Evolutionary conservation across 2,329 filamentous ascomycete genomes (phyloP).

Genomic region (Monilinia polystroma): DNA sequence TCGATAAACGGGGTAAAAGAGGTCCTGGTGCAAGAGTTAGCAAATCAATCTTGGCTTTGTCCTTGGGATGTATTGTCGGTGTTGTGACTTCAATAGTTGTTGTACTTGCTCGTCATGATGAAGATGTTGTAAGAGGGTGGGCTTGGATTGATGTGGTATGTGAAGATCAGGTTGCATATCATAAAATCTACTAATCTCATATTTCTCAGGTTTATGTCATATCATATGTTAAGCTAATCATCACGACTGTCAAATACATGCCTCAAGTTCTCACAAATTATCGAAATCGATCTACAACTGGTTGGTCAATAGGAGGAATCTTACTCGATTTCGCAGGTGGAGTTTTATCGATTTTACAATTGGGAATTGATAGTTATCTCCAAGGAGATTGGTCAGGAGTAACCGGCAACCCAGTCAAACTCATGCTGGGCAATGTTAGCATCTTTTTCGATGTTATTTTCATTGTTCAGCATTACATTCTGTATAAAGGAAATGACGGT

Average conservation of each 20-base stretch:
- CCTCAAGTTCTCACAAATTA: slow-evolving; percentile 85
- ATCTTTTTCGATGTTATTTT: slow-evolving; percentile 86
- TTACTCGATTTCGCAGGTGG: slow-evolving; percentile 82
- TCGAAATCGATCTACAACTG: slow-evolving; percentile 77
- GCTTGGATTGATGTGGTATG: slow-evolving; percentile 58
- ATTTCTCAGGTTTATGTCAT: slow-evolving; percentile 55
- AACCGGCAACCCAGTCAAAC: slow-evolving; percentile 88
- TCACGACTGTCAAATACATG: slow-evolving; percentile 90
- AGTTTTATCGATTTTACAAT: slow-evolving; percentile 75
- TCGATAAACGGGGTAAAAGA: slow-evolving; percentile 54
- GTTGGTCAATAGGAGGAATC: slow-evolving; percentile 85
- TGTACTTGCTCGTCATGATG: slow-evolving; percentile 42
- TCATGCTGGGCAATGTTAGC: slow-evolving; percentile 79
- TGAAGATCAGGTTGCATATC: neutral
- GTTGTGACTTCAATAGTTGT: slow-evolving; percentile 51
- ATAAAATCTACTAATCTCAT: neutral
- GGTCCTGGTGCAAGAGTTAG: slow-evolving; percentile 56
- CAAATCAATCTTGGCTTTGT: slow-evolving; percentile 64
- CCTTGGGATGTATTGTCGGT: slow-evolving; percentile 64
- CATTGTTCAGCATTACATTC: slow-evolving; percentile 80
- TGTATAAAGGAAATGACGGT: slow-evolving; percentile 55
- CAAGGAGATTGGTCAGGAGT: slow-evolving; percentile 88
- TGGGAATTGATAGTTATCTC: slow-evolving; percentile 79
- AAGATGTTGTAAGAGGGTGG: slow-evolving; percentile 51
- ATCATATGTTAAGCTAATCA: slow-evolving; percentile 83